Evolutionary conservation across 2,329 filamentous ascomycete genomes (phyloP).

Genomic region (Diaporthe nobilis): DNA sequence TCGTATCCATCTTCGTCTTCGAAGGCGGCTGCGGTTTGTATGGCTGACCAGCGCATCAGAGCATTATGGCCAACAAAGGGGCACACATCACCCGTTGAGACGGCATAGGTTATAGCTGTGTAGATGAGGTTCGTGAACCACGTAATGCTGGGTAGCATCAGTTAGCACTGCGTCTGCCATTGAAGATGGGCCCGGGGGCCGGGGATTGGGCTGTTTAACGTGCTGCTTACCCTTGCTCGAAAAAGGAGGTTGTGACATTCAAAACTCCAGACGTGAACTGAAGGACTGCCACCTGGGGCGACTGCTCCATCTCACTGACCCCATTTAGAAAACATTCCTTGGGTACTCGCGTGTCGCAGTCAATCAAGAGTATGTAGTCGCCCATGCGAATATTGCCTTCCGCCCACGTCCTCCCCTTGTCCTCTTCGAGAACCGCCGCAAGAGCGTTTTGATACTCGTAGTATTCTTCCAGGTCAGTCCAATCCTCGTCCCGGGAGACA

Average conservation of each 20-base stretch:
- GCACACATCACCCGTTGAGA: constrained; percentile 81
- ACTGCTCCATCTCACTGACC: constrained; percentile 79
- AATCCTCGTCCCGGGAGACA: constrained; percentile 70
- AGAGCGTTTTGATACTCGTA: constrained; percentile 76
- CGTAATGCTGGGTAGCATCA: constrained; percentile 62
- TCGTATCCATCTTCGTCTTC: constrained; percentile 78
- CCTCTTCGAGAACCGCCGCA: constrained; percentile 74
- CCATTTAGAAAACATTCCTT: constrained; percentile 83
- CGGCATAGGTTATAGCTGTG: constrained; percentile 78
- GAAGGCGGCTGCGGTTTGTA: constrained; percentile 78
- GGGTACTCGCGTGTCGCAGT: constrained; percentile 85
- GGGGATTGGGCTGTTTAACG: too few species aligned
- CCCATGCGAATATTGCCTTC: constrained; percentile 89
- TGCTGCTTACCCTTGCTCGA: constrained; percentile 71
- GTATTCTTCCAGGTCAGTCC: constrained; percentile 79
- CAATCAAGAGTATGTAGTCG: constrained; percentile 85
- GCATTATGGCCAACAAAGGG: constrained; percentile 87
- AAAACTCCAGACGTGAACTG: constrained; percentile 83
- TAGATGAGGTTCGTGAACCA: constrained; percentile 86
- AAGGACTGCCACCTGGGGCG: constrained; percentile 78
- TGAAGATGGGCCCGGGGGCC: too few species aligned
- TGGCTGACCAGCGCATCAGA: constrained; percentile 80
- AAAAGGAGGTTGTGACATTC: constrained; percentile 80
- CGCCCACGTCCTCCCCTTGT: constrained; percentile 80
- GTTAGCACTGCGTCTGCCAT: background rate